These are phyloP conservation scores for Periglandula ipomoeae DNA, from an alignment of 2,329 filamentous ascomycete species.

Conservation along the genomic window DNA sequence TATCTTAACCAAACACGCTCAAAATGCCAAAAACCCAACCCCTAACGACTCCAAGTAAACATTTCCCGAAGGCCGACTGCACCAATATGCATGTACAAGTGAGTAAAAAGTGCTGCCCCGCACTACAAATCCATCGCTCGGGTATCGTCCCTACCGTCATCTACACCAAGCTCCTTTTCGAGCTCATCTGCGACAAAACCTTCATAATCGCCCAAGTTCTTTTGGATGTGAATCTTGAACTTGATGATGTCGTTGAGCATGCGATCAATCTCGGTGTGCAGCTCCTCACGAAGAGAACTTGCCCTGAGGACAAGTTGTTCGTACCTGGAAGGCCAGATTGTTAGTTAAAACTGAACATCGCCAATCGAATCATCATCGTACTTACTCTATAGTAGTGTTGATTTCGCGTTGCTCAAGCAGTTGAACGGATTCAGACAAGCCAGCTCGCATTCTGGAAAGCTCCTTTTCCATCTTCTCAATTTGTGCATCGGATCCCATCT, in stretches of 20 bases:
- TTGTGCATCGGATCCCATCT: slow-evolving; percentile 80
- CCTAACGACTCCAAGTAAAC: not conserved
- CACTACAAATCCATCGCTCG: slow-evolving; percentile 31
- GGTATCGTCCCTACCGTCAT: slow-evolving; percentile 47
- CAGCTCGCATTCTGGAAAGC: slow-evolving; percentile 81
- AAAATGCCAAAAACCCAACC: not conserved
- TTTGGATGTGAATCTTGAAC: slow-evolving; percentile 96
- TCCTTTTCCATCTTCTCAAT: slow-evolving; percentile 99
- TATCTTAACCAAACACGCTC: slow-evolving; percentile 4
- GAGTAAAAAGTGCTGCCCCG: not conserved
- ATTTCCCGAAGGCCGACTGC: slow-evolving; percentile 1
- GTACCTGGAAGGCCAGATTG: slow-evolving; percentile 46
- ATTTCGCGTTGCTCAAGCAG: slow-evolving; percentile 92
- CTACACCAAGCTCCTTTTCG: slow-evolving; percentile 69
- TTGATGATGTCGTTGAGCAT: slow-evolving; percentile 97
- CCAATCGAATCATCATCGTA: slow-evolving; percentile 12
- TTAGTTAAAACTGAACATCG: slow-evolving; percentile 3
- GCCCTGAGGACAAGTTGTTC: slow-evolving; percentile 84
- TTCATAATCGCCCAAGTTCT: slow-evolving; percentile 87
- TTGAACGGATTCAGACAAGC: slow-evolving; percentile 77
- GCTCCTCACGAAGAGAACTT: slow-evolving; percentile 79
- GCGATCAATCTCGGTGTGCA: slow-evolving; percentile 94
- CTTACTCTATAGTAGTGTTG: slow-evolving; percentile 90
- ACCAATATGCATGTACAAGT: not conserved
- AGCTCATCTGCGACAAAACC: slow-evolving; percentile 87